phyloP scores from a whole-genome alignment of 176 grass and related monocot genomes.

The Oryza coarctata region DNA sequence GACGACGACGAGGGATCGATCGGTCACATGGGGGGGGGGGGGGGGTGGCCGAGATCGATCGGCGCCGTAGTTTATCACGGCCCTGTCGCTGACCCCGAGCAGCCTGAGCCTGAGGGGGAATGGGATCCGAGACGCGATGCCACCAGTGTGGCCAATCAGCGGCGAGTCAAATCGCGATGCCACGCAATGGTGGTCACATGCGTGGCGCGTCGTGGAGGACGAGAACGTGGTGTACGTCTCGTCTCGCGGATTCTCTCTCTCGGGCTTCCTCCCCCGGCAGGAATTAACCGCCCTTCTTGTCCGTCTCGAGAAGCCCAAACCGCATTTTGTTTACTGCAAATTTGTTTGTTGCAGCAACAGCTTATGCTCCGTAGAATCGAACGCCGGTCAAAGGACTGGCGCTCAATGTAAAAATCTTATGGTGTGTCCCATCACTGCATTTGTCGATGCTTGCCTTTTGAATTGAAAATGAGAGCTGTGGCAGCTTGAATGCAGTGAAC shows the following conservation, averaged over 20 bases:
- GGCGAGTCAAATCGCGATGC: conserved; percentile 21
- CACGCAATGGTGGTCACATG: not conserved
- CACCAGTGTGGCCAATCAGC: conserved; percentile 28
- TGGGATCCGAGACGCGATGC: conserved; percentile 34
- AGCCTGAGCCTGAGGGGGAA: too few relatives aligned
- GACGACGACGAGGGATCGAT: not conserved
- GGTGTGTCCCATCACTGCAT: not conserved
- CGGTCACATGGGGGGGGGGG: conserved; percentile 20
- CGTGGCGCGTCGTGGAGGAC: conserved; percentile 18
- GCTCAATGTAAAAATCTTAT: not conserved
- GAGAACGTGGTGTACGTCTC: not conserved
- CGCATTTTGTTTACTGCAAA: not conserved
- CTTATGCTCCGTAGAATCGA: too few relatives aligned
- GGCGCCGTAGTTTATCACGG: not conserved
- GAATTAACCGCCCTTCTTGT: conserved; percentile 8
- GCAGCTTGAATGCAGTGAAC: not conserved
- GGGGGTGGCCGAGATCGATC: not conserved
- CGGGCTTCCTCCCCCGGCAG: not conserved
- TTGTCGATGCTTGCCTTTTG: not conserved
- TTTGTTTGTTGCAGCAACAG: not conserved
- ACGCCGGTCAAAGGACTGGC: not conserved
- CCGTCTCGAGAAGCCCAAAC: conserved; percentile 38
- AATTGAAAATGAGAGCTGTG: not conserved
- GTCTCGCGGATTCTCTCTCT: not conserved
- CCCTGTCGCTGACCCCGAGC: conserved; percentile 38